A percentile compares a stretch with the other conserved stretches of the same genome.
Conservation (phyloP, 331 rosid species). For the Arachis monticola region DNA sequence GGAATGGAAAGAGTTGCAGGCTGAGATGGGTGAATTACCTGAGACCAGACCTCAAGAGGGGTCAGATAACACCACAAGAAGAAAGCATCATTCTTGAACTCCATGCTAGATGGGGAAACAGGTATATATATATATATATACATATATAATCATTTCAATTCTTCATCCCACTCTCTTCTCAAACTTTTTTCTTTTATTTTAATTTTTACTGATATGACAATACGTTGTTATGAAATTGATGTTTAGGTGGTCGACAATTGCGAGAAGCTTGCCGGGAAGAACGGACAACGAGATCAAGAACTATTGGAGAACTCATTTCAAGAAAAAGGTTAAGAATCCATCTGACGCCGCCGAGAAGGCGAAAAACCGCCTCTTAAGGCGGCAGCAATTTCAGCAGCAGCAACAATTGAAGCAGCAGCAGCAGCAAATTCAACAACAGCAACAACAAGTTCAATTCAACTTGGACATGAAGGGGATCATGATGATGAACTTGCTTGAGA, state of each 20-base stretch:
- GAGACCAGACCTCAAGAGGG: conserved; percentile 94
- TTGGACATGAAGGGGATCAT: conserved; percentile 65
- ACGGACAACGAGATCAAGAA: conserved; percentile 97
- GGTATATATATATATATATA: conserved; percentile 47
- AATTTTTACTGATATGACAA: neutral
- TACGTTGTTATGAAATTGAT: neutral
- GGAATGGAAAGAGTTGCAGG: conserved; percentile 97
- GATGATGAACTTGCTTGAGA: conserved; percentile 50
- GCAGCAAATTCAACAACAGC: conserved; percentile 41
- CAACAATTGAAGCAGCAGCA: conserved; percentile 51
- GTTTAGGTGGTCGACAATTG: conserved; percentile 94
- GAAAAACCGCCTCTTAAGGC: conserved; percentile 54
- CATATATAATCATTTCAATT: no score
- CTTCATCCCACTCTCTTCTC: no score
- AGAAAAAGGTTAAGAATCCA: conserved; percentile 65
- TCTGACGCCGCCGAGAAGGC: conserved; percentile 56
- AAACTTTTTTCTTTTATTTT: neutral
- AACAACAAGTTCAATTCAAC: conserved; percentile 47
- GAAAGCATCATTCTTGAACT: conserved; percentile 84
- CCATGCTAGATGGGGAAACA: conserved; percentile 98
- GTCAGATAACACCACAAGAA: conserved; percentile 94
- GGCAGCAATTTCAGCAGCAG: conserved; percentile 57
- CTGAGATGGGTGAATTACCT: conserved; percentile 96
- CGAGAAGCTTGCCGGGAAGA: conserved; percentile 92
- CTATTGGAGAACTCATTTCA: conserved; percentile 96